Evolutionary conservation across 1,284 basidiomycete species (phyloP), one percentile per base, ranked within the genome.

Genomic region (Spongispora temasekensis): DNA sequence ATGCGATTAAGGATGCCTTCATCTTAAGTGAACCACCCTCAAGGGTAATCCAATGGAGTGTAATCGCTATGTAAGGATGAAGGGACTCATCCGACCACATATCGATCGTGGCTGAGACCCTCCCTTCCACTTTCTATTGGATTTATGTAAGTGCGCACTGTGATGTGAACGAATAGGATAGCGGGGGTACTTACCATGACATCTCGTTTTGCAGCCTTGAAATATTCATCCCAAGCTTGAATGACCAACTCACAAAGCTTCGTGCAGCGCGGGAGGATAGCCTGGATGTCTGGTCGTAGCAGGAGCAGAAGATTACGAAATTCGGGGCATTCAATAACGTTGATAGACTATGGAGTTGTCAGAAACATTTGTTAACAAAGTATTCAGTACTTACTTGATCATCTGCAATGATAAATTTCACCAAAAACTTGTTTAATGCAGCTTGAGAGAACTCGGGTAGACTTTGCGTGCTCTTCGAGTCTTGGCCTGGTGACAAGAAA

Each of bases 291-390:
- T 19, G 35, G 27, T 15, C 15, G 15, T 13, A 61, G 60, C 5
- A 61, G 35, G 19, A 32, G 10, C 3, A 61, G 32, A 5, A 60
- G 46, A 6, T 42, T 21, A 4, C 21, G 32, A 15, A 61, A 61
- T 6, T 61, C 57, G 10, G 44, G 60, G 12, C 51, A 60, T 27
- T 61, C 44, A 4, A 61, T 42, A 5, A 61, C 9, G 3, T 60
- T 61, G 54, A 60, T 13, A 8, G 44, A 46, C 44, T 46, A 25
- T 25, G 27, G 1, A 17, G 34, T 17, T 35, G 34, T 35, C 19
- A 35, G 34, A 15, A 34, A 34, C 32, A 34, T 34, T 34, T 8
- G 32, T 34, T 7, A 15, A 34, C 32, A 8, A 42, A 19, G 9
- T 4, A 8, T n/a, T 42, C 8, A 42, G 21, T 10, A 21, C 15